Evolutionary conservation across 2,329 filamentous ascomycete species (phyloP).

Genomic region (Cryoendolithus antarcticus): DNA sequence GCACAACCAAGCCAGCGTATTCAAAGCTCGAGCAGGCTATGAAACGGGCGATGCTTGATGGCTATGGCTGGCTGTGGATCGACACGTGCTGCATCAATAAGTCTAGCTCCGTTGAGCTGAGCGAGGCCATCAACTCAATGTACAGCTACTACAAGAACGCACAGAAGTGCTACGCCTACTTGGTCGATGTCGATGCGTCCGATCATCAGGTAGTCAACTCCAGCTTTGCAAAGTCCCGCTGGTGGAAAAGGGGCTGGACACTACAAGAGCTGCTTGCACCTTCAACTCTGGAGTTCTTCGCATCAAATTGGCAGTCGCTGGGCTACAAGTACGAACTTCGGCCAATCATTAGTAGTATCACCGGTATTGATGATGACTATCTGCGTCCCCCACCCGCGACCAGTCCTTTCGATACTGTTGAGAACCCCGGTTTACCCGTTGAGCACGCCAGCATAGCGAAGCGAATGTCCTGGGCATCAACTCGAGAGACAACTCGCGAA

Average conservation of each 20-base stretch:
- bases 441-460: slow-evolving; percentile 9
- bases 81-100: slow-evolving; percentile 28
- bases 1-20: slow-evolving; percentile 9
- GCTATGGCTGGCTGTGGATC: slow-evolving; percentile 20
- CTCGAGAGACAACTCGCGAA: slow-evolving; percentile 7
- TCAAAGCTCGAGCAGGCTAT: slow-evolving; percentile 15
- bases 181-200: slow-evolving; percentile 14
- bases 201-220: not conserved
- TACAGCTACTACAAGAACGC: slow-evolving; percentile 22
- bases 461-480: slow-evolving; percentile 11
- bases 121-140: slow-evolving; percentile 17
- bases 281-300: slow-evolving; percentile 5
- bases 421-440: slow-evolving; percentile 8
- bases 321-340: slow-evolving; percentile 9
- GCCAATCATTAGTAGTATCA: slow-evolving; percentile 11
- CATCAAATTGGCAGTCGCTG: slow-evolving; percentile 7
- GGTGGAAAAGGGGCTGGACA: slow-evolving; percentile 9
- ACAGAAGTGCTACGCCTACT: slow-evolving; percentile 23
- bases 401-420: no score
- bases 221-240: not conserved
- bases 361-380: slow-evolving; percentile 14
- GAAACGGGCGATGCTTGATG: slow-evolving; percentile 13
- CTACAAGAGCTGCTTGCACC: slow-evolving; percentile 9
- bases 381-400: not conserved
- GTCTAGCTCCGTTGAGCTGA: slow-evolving; percentile 20